Base-by-base conservation (phyloP, 768 basidiomycete genomes). In the Boletus rufocinnamomeus region DNA sequence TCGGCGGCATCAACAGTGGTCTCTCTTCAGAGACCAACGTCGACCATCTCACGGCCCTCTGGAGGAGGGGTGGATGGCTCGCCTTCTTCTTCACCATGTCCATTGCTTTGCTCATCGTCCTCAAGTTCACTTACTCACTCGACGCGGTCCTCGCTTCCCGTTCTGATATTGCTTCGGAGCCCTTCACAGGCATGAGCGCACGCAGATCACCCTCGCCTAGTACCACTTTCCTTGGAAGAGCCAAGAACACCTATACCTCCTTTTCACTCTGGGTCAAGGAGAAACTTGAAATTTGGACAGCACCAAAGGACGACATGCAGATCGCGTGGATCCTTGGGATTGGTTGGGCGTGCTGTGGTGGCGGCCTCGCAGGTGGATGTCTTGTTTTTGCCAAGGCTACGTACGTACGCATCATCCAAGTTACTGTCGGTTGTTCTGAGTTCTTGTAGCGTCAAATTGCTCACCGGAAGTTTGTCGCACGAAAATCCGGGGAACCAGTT, bases 261-360 rank as follows among this genome's bases (percentile, higher is more conserved):
- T 52, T 76, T 8, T 84, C 89, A 73, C 66, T 74, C 28, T 79
- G 82, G 76, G 67, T 89, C 37, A 81, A 79, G 27, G 82, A 85
- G 60, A 79, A 79, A 66, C 74, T 95, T 50, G 93, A 95, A 68
- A 64, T 72, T 1, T 89, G 90, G 87, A 88, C 88, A 9, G 86
- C 83, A 30, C 79, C 87, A 14, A 89, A 88, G 67, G 89, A 89
- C 67, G 95, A 98, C 68, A 89, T 84, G 64, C 86, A 87, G 54
- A 78, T 98, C 43, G 88, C 89, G 8, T 97, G 94, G 92, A 87
- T 91, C 28, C 80, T 95, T 46, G 95, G 95, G 16, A 93, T 98
- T 50, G 88, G 88, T 2, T 98, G 95, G 96, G 91, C 93, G 3
- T 94, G 94, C 61, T 86, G 87, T 54, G 95, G 95, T 35, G 95